phyloP scores from a whole-genome alignment of 139 green algal genomes.

The Cymbomonas tetramitiformis region DNA sequence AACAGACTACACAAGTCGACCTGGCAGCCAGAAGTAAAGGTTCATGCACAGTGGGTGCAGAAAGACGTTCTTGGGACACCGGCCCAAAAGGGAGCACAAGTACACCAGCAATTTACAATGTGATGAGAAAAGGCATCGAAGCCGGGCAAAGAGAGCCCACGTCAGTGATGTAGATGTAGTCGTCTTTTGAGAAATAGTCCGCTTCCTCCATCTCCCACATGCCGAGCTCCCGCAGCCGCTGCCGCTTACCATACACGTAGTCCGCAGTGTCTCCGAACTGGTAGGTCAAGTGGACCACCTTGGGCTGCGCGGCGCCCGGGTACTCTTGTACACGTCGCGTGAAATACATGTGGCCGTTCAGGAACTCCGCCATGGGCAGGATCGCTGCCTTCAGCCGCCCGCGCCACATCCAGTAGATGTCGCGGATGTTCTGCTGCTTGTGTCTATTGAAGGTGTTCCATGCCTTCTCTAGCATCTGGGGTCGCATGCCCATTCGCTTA shows the following conservation, averaged over 20 bases:
- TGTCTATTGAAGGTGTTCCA: slow-evolving; percentile 3
- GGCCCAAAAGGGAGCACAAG: too few relatives aligned
- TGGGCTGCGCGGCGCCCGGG: slow-evolving; percentile 11
- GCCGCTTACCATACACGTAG: slow-evolving; percentile 16
- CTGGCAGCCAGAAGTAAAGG: too few relatives aligned
- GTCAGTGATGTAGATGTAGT: too few relatives aligned
- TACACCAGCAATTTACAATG: too few relatives aligned
- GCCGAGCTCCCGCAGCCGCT: slow-evolving; percentile 12
- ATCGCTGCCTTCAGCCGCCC: too few relatives aligned
- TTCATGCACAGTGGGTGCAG: too few relatives aligned
- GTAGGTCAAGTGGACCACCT: slow-evolving; percentile 19
- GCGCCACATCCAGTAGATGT: too few relatives aligned
- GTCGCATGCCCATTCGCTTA: not conserved
- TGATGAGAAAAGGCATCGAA: too few relatives aligned
- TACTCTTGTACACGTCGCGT: slow-evolving; percentile 15
- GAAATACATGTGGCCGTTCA: slow-evolving; percentile 22
- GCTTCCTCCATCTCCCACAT: slow-evolving; percentile 3
- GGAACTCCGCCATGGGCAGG: slow-evolving; percentile 13
- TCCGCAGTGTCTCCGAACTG: slow-evolving; percentile 16
- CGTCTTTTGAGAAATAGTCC: slow-evolving; percentile 6
- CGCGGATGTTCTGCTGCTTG: too few relatives aligned
- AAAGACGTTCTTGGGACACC: too few relatives aligned
- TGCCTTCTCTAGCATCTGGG: not conserved
- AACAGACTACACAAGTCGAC: too few relatives aligned
- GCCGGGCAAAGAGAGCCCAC: too few relatives aligned